Evolutionary conservation across 257 asterid genomes (phyloP).

Genomic region (Asclepias syriaca): DNA sequence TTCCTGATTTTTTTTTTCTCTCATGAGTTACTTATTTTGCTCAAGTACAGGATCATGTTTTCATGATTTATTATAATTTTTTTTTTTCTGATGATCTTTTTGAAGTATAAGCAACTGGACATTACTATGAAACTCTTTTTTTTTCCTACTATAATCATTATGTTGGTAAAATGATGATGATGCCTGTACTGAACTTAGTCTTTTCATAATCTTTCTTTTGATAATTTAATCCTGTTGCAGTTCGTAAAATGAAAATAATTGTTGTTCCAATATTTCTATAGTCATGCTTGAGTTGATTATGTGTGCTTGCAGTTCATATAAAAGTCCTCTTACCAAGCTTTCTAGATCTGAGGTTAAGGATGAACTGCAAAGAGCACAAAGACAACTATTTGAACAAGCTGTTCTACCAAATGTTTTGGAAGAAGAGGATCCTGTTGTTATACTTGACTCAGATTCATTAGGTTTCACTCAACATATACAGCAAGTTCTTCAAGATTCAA

Average conservation of each 20-base stretch:
- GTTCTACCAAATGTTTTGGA: slow-evolving; percentile 52
- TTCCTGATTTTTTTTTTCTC: background rate
- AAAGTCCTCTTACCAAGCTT: slow-evolving; percentile 55
- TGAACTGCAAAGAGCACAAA: slow-evolving; percentile 73
- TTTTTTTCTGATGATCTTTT: background rate
- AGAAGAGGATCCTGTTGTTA: slow-evolving; percentile 47
- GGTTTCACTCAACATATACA: slow-evolving; percentile 57
- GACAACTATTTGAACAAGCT: slow-evolving; percentile 60
- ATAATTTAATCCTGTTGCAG: background rate
- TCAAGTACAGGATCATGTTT: no score
- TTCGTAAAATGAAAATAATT: background rate
- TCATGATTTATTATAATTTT: no score
- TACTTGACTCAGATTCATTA: slow-evolving; percentile 37
- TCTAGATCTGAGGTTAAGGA: slow-evolving; percentile 70
- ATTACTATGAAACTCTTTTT: background rate
- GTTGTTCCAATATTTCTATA: background rate
- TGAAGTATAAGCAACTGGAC: background rate
- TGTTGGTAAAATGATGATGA: background rate
- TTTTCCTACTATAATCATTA: background rate
- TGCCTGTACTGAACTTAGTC: background rate
- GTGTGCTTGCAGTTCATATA: slow-evolving; percentile 45
- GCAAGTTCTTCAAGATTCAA: slow-evolving; percentile 61
- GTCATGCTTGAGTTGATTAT: slow-evolving; percentile 25
- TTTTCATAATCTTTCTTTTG: background rate
- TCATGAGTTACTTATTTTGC: no score